Percentiles rank a stretch among this genome's conserved stretches.
Evolutionary conservation across 768 basidiomycete genomes (phyloP).

Genomic region (Lyophyllum semitale): DNA sequence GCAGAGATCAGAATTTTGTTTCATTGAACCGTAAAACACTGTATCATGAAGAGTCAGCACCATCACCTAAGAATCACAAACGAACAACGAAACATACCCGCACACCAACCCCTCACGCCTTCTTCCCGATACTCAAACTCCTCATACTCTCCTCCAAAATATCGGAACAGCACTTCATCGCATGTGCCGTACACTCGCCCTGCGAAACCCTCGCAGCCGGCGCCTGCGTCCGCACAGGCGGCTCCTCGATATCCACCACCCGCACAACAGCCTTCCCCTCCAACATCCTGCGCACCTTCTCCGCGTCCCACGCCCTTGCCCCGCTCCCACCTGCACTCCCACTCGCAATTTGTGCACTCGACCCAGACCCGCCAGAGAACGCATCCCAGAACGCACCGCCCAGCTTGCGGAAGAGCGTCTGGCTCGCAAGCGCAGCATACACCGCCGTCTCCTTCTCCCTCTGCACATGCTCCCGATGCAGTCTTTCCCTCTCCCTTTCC

Average conservation of each 20-base stretch:
- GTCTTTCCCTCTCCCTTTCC: conserved; percentile 28
- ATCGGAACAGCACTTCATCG: conserved; percentile 31
- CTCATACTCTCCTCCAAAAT: conserved; percentile 71
- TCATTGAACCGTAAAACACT: too few relatives aligned
- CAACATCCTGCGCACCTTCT: conserved; percentile 79
- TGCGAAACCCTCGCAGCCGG: neutral
- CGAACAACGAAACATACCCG: too few relatives aligned
- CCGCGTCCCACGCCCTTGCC: conserved; percentile 57
- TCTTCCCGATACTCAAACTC: conserved; percentile 63
- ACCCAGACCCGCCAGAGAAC: conserved; percentile 54
- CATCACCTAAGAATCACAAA: too few relatives aligned
- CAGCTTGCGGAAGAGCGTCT: conserved; percentile 72
- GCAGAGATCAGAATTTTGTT: too few relatives aligned
- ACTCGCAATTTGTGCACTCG: conserved; percentile 12
- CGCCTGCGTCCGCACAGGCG: neutral
- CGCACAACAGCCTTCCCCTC: conserved; percentile 81
- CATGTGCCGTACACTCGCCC: neutral
- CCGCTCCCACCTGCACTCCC: conserved; percentile 19
- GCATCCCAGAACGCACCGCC: conserved; percentile 87
- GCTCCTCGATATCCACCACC: conserved; percentile 74
- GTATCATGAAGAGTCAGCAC: neutral
- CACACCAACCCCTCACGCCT: conserved; percentile 21
- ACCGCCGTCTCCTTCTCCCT: conserved; percentile 50
- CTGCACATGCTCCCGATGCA: too few relatives aligned
- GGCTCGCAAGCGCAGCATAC: conserved; percentile 74